phyloP scores from a whole-genome alignment of 495 filamentous ascomycete species.

The Monascus purpureus region DNA sequence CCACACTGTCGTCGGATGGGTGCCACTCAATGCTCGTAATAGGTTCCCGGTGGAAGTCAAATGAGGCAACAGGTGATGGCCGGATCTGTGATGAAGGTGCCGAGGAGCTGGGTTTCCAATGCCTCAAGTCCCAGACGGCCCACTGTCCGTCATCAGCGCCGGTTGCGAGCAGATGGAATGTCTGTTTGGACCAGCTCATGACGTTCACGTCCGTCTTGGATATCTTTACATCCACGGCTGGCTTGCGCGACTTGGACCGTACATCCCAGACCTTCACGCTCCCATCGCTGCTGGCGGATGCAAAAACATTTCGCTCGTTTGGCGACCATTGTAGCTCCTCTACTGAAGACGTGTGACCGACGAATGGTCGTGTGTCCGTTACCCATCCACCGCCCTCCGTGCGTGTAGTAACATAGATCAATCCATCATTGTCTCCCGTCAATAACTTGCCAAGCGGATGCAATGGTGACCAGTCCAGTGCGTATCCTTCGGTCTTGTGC shows the following conservation, averaged over 20 bases:
- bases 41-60: slow-evolving; percentile 88
- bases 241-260: slow-evolving; percentile 70
- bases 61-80: slow-evolving; percentile 68
- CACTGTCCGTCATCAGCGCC: slow-evolving; percentile 90
- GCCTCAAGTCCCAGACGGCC: slow-evolving; percentile 90
- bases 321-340: slow-evolving; percentile 97
- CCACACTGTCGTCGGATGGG: slow-evolving; percentile 86
- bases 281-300: slow-evolving; percentile 83
- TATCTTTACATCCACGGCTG: slow-evolving; percentile 72
- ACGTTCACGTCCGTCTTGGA: slow-evolving; percentile 86
- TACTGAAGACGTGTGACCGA: slow-evolving; percentile 68
- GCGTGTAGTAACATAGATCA: slow-evolving; percentile 75
- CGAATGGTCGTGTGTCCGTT: slow-evolving; percentile 65
- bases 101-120: slow-evolving; percentile 66
- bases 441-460: slow-evolving; percentile 67
- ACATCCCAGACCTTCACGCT: slow-evolving; percentile 94
- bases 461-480: slow-evolving; percentile 81
- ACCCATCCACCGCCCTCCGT: slow-evolving; percentile 80
- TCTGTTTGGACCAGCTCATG: slow-evolving; percentile 81
- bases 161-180: slow-evolving; percentile 76
- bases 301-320: slow-evolving; percentile 79
- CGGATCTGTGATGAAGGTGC: slow-evolving; percentile 21
- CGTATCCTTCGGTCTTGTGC: slow-evolving; percentile 90
- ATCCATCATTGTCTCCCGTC: slow-evolving; percentile 80
- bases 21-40: slow-evolving; percentile 97